Base-by-base conservation (phyloP, 352 stramenopile genomes). In the Phytophthora quininea region DNA sequence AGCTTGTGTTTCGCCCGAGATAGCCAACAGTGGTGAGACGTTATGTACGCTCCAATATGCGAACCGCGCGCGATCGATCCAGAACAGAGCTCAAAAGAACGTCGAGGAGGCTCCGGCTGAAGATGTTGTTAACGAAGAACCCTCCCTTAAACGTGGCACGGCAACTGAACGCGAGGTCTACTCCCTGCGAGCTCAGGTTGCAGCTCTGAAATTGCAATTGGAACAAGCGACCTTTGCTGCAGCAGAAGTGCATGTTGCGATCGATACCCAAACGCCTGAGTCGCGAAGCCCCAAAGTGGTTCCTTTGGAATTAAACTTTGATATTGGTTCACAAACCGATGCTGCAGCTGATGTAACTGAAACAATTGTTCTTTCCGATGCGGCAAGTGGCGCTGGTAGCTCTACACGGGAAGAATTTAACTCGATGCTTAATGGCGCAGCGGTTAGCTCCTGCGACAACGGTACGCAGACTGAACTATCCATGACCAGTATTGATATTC, bases 81-180 rank as follows among this genome's bases (percentile, higher is more conserved):
- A 92, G 48, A 95, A 93, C 73, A 92, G 91, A 52, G 80, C 74
- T 0, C 73, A 83, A 33, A 88, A 89, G 53, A 91, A 89, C 54
- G 53, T 88, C 7, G 71, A 92, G 53, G 71, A 66, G 5, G 59
- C 58, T 40, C 38, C 59, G 14, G 15, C 37, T 37, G 47, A 52
- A 11, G 64, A 57, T 51, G 31, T 52, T 3, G 38, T 24, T 6
- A 47, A 57, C 15, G 55, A 56, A 2, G 27, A 49, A 12, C 1
- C 19, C 12, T 54, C 27, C 7, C 14, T 53, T 42, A 19, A 35
- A 24, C 45, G 64, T n/a, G 59, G 52, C 10, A 71, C 68, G 4
- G 56, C 77, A 31, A 82, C 47, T 8, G 66, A 88, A 12, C 50
- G 84, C 33, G 77, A 89, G 62, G 77, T 90, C 54, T 59, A 56